These are phyloP conservation scores for Macaranga tanarius DNA, from an alignment of 441 rosid species.

Conservation along the genomic window DNA sequence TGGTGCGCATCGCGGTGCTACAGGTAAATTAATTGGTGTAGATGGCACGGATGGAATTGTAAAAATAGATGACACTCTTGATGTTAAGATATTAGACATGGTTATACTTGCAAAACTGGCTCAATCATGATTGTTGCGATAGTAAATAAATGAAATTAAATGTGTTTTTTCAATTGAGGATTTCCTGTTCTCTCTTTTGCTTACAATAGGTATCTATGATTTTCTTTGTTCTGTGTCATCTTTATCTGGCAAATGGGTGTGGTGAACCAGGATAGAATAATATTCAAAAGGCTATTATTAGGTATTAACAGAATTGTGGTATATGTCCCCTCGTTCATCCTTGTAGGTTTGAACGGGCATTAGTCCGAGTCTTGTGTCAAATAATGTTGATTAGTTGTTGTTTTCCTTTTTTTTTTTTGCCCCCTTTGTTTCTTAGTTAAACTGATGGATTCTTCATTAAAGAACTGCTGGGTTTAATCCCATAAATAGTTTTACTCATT, in stretches of 20 bases:
- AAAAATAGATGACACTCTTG: slow-evolving; percentile 80
- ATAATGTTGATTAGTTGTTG: no score
- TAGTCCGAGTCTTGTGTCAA: no score
- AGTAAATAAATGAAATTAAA: slow-evolving; percentile 6
- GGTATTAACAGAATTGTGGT: no score
- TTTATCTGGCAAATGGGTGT: not conserved
- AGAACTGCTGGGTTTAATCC: no score
- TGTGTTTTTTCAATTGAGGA: not conserved
- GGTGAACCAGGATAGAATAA: no score
- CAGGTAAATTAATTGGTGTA: slow-evolving; percentile 88
- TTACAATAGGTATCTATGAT: not conserved
- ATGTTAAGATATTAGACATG: slow-evolving; percentile 88
- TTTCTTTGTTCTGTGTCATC: not conserved
- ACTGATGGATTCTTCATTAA: no score
- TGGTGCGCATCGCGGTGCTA: slow-evolving; percentile 73
- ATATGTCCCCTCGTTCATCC: no score
- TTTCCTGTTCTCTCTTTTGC: not conserved
- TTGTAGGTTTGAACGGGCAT: no score
- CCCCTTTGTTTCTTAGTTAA: no score
- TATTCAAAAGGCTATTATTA: no score
- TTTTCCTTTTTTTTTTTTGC: no score
- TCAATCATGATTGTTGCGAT: slow-evolving; percentile 19
- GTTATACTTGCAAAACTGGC: slow-evolving; percentile 71
- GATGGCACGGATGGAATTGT: slow-evolving; percentile 93
- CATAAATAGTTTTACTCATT: no score